These are phyloP conservation scores for Clavariopsis aquatica DNA, from an alignment of 495 filamentous ascomycete genomes.

Conservation along the genomic window DNA sequence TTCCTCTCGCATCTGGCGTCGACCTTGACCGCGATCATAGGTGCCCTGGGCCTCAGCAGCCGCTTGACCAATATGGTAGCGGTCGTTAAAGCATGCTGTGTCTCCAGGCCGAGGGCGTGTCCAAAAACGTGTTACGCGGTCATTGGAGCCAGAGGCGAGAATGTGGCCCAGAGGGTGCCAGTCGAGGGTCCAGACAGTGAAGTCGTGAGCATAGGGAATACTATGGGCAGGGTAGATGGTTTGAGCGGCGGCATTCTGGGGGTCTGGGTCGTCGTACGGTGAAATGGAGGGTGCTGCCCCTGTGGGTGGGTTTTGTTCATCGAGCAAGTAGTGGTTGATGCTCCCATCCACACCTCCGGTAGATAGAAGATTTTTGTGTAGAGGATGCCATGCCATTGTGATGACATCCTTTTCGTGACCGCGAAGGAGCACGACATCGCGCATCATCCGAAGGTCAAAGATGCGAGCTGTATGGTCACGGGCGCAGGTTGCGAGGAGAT, in stretches of 20 bases:
- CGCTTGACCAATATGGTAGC: constrained; percentile 91
- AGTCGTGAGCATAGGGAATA: constrained; percentile 83
- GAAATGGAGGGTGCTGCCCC: constrained; percentile 68
- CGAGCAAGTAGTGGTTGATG: constrained; percentile 86
- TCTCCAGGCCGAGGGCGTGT: constrained; percentile 85
- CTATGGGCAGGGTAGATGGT: constrained; percentile 86
- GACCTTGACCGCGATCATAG: constrained; percentile 78
- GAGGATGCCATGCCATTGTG: constrained; percentile 89
- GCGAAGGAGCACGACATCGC: constrained; percentile 85
- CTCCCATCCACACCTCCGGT: constrained; percentile 88
- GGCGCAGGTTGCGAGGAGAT: constrained; percentile 86
- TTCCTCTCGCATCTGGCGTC: constrained; percentile 80
- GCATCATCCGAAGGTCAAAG: constrained; percentile 97
- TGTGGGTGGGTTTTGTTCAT: constrained; percentile 81
- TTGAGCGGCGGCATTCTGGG: constrained; percentile 73
- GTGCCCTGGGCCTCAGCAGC: constrained; percentile 92
- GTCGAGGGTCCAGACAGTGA: constrained; percentile 93
- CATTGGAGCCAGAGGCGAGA: constrained; percentile 96
- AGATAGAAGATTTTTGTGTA: constrained; percentile 83
- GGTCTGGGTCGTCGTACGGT: constrained; percentile 80
- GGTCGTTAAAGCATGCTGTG: constrained; percentile 76
- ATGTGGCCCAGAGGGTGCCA: constrained; percentile 98
- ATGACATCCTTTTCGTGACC: constrained; percentile 96
- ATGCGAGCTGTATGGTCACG: constrained; percentile 88
- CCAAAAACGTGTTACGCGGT: constrained; percentile 96